These are phyloP conservation scores for Xeromyces bisporus DNA, from an alignment of 495 filamentous ascomycete species.

Conservation along the genomic window DNA sequence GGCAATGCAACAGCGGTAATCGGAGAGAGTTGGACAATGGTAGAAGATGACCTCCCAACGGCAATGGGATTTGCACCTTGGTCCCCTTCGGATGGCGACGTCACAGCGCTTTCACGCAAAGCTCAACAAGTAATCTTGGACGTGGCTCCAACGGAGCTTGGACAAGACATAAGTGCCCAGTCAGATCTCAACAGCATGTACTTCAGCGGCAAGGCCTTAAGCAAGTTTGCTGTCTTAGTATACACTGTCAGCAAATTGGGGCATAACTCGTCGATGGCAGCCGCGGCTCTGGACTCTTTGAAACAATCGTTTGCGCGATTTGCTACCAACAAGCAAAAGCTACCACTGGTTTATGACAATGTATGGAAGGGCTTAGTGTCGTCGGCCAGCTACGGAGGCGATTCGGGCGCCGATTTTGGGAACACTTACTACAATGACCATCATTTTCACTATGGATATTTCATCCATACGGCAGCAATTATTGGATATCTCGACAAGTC, in stretches of 20 bases:
- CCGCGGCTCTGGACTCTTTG: slow-evolving; percentile 45
- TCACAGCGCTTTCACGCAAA: slow-evolving; percentile 30
- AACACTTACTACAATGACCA: slow-evolving; percentile 89
- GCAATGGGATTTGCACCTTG: slow-evolving; percentile 64
- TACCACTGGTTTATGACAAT: slow-evolving; percentile 63
- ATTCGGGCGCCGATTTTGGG: slow-evolving; percentile 60
- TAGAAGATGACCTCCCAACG: slow-evolving; percentile 53
- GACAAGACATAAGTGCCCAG: slow-evolving; percentile 52
- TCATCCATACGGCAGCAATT: slow-evolving; percentile 74
- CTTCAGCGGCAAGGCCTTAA: slow-evolving; percentile 81
- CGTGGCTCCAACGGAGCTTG: slow-evolving; percentile 47
- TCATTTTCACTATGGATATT: slow-evolving; percentile 86
- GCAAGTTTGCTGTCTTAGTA: slow-evolving; percentile 66
- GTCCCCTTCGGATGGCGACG: slow-evolving; percentile 36
- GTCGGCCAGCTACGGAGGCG: slow-evolving; percentile 58
- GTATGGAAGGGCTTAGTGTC: slow-evolving; percentile 81
- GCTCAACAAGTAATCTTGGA: slow-evolving; percentile 37
- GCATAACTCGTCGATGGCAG: slow-evolving; percentile 39
- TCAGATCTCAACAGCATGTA: slow-evolving; percentile 82
- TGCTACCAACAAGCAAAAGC: slow-evolving; percentile 56
- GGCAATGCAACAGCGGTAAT: slow-evolving; percentile 57
- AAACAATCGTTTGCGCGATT: slow-evolving; percentile 66
- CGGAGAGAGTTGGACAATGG: slow-evolving; percentile 64
- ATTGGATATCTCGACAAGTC: slow-evolving; percentile 63
- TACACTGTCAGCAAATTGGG: slow-evolving; percentile 53